Conservation (phyloP, 2,329 filamentous ascomycete genomes). For the Alternaria panax region DNA sequence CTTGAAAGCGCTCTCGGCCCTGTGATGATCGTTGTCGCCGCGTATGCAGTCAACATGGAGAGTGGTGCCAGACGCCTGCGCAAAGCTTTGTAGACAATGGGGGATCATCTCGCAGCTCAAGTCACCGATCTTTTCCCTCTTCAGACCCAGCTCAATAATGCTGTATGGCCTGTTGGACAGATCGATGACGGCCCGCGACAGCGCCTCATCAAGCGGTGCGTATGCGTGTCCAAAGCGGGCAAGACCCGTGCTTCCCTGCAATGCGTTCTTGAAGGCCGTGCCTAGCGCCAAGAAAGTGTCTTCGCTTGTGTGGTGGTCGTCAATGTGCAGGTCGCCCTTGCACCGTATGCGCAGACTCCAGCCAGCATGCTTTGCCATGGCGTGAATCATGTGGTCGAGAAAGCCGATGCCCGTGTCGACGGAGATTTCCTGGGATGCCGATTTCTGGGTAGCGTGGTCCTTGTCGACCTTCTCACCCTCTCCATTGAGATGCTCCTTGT, state of each 20-base stretch:
- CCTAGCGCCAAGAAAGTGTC: slow-evolving; percentile 94
- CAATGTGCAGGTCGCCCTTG: slow-evolving; percentile 91
- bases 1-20: slow-evolving; percentile 97
- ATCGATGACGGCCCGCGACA: slow-evolving; percentile 92
- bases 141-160: slow-evolving; percentile 83
- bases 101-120: slow-evolving; percentile 93
- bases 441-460: slow-evolving; percentile 83
- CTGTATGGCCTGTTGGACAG: slow-evolving; percentile 89
- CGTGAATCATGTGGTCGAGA: slow-evolving; percentile 98
- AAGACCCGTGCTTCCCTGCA: slow-evolving; percentile 80
- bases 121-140: slow-evolving; percentile 91
- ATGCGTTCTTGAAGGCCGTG: slow-evolving; percentile 79
- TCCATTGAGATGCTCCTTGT: slow-evolving; percentile 46
- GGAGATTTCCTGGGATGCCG: slow-evolving; percentile 83
- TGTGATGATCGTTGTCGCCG: slow-evolving; percentile 93
- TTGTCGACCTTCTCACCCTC: slow-evolving; percentile 52
- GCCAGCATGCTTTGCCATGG: slow-evolving; percentile 91
- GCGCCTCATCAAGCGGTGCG: slow-evolving; percentile 91
- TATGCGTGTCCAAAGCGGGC: slow-evolving; percentile 92
- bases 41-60: slow-evolving; percentile 92
- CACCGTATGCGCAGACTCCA: slow-evolving; percentile 88
- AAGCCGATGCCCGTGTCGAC: slow-evolving; percentile 96
- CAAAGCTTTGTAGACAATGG: slow-evolving; percentile 93
- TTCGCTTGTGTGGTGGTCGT: slow-evolving; percentile 98
- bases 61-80: slow-evolving; percentile 88